A percentile compares a stretch with the other conserved stretches of the same genome.
phyloP scores from a whole-genome alignment of 2,329 filamentous ascomycete species.

The Hymenoscyphus linearis region DNA sequence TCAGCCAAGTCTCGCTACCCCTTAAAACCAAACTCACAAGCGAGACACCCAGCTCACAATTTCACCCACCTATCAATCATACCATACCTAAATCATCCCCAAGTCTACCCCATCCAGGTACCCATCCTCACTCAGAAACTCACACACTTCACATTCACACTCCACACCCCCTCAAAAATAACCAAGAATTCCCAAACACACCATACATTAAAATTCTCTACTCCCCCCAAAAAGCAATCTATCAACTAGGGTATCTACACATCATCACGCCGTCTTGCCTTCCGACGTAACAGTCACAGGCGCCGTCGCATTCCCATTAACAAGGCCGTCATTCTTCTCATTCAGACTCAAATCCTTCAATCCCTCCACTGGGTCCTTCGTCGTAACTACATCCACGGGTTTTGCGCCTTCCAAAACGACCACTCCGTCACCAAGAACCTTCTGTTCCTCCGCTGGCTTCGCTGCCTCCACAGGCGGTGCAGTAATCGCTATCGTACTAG shows the following conservation, averaged over 20 bases:
- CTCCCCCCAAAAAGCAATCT: too few relatives aligned
- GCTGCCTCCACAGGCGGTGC: neutral
- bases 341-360: slow-evolving; percentile 7
- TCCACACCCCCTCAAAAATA: too few relatives aligned
- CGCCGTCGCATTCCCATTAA: neutral
- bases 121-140: too few relatives aligned
- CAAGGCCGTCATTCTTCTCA: slow-evolving; percentile 13
- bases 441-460: neutral
- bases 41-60: too few relatives aligned
- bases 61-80: too few relatives aligned
- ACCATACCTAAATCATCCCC: too few relatives aligned
- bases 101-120: too few relatives aligned
- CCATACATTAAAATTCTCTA: too few relatives aligned
- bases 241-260: too few relatives aligned
- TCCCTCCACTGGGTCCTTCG: neutral
- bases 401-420: neutral
- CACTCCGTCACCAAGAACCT: neutral
- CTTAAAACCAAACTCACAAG: too few relatives aligned
- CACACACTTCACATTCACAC: too few relatives aligned
- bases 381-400: neutral
- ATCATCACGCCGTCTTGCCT: neutral
- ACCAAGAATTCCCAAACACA: too few relatives aligned
- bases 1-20: neutral
- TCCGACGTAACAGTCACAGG: neutral
- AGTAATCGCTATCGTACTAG: neutral